phyloP scores from a whole-genome alignment of 2,329 filamentous ascomycete species.

The Hymenotorrendiella dingleyae region DNA sequence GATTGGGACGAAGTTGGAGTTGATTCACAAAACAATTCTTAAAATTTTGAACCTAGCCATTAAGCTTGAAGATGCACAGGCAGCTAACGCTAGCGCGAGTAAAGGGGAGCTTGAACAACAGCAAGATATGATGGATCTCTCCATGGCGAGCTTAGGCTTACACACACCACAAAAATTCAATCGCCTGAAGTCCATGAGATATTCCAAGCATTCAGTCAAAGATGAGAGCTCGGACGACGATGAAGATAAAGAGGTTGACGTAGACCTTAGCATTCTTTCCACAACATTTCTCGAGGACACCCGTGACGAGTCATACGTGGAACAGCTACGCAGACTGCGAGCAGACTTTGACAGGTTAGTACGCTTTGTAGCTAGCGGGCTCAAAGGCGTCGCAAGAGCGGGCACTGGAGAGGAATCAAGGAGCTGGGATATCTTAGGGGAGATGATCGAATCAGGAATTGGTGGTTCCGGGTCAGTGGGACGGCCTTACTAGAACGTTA shows the following conservation, averaged over 20 bases:
- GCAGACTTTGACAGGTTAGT: constrained; percentile 59
- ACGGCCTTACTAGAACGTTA: too few species aligned
- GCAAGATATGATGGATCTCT: constrained; percentile 26
- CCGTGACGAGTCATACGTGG: constrained; percentile 38
- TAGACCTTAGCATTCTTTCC: constrained; percentile 33
- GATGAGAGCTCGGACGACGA: constrained; percentile 35
- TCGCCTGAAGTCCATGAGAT: background rate
- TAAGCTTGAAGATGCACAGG: constrained; percentile 57
- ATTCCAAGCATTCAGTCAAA: constrained; percentile 14
- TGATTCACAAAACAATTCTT: constrained; percentile 68
- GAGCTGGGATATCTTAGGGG: constrained; percentile 76
- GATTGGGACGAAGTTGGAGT: constrained; percentile 59
- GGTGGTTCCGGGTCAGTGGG: too few species aligned
- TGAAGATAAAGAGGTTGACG: constrained; percentile 34
- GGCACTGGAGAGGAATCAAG: constrained; percentile 50
- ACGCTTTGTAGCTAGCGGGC: constrained; percentile 64
- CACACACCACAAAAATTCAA: constrained; percentile 26
- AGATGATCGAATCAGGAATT: constrained; percentile 61
- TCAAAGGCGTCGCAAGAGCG: constrained; percentile 70
- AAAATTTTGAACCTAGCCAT: constrained; percentile 71
- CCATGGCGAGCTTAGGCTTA: constrained; percentile 28
- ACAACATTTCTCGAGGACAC: constrained; percentile 24
- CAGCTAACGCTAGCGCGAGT: constrained; percentile 26
- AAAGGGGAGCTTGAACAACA: constrained; percentile 20
- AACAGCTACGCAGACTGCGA: constrained; percentile 51